A percentile compares a stretch with the other conserved stretches of the same genome.
Evolutionary conservation across 495 filamentous ascomycete species (phyloP).

Genomic region (Tuber aestivum): DNA sequence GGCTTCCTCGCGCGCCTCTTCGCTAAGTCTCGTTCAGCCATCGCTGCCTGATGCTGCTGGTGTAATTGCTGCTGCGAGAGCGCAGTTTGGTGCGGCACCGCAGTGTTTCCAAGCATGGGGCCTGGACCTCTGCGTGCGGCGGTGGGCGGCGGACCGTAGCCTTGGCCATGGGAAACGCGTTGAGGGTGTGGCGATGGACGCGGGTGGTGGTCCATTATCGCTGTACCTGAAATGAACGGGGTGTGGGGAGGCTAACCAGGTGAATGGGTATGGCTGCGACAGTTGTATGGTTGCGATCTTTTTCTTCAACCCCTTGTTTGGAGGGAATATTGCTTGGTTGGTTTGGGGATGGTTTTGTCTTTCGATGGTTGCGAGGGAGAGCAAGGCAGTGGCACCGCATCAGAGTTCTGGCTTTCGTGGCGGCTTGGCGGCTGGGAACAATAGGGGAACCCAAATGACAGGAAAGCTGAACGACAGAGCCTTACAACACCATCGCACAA

Average conservation of each 20-base stretch:
- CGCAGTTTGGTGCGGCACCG: constrained; percentile 45
- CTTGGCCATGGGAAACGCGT: constrained; percentile 20
- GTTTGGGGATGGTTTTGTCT: neutral
- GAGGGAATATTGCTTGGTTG: neutral
- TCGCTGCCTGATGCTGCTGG: constrained; percentile 53
- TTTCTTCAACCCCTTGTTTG: neutral
- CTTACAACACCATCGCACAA: neutral
- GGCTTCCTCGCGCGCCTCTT: constrained; percentile 78
- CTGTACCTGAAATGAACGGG: neutral
- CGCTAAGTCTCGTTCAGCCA: constrained; percentile 57
- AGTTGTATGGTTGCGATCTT: neutral
- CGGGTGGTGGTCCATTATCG: constrained; percentile 27
- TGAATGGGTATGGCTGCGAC: neutral
- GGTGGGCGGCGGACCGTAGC: constrained; percentile 26
- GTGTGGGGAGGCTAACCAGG: neutral
- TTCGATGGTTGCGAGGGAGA: neutral
- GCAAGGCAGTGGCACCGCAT: neutral
- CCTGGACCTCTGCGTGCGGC: constrained; percentile 45
- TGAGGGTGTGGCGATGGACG: constrained; percentile 25
- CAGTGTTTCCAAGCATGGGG: constrained; percentile 53
- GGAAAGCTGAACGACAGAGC: neutral
- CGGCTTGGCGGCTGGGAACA: neutral
- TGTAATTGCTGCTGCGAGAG: constrained; percentile 52
- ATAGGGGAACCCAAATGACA: neutral
- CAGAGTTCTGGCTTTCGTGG: neutral